Percentiles rank a stretch among this genome's conserved stretches.
These are phyloP conservation scores for Trichoderma gracile DNA, from an alignment of 2,329 filamentous ascomycete species.

Conservation along the genomic window DNA sequence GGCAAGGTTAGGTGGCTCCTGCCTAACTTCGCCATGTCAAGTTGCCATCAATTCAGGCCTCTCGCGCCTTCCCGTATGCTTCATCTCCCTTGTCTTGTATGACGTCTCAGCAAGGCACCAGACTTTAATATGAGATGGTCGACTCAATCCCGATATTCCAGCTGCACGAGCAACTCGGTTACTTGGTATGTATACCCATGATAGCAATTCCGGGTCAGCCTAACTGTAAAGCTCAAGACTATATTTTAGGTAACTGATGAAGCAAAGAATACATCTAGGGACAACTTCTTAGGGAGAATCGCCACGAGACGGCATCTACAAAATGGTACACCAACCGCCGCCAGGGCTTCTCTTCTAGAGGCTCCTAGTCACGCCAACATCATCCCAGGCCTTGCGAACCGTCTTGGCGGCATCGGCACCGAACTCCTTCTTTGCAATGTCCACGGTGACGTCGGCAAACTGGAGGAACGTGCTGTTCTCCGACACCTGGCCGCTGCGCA, in stretches of 20 bases:
- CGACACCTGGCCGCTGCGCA: constrained; percentile 47
- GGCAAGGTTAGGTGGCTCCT: too few relatives aligned
- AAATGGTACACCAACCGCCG: constrained; percentile 18
- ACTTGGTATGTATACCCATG: too few relatives aligned
- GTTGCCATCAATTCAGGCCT: too few relatives aligned
- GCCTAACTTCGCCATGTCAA: too few relatives aligned
- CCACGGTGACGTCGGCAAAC: constrained; percentile 52
- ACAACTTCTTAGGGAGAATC: not conserved
- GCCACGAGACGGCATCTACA: not conserved
- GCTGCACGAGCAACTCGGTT: too few relatives aligned
- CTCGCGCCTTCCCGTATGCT: too few relatives aligned
- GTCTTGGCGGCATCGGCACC: constrained; percentile 45
- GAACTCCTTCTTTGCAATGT: constrained; percentile 47
- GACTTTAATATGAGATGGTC: too few relatives aligned
- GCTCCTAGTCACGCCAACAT: constrained; percentile 46
- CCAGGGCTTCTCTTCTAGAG: constrained; percentile 29
- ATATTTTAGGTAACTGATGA: too few relatives aligned
- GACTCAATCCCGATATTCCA: too few relatives aligned
- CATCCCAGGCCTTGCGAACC: constrained; percentile 50
- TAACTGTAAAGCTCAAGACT: not conserved
- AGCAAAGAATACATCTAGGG: not conserved
- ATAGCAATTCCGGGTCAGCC: too few relatives aligned
- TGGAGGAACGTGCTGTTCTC: constrained; percentile 47
- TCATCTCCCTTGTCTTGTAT: too few relatives aligned
- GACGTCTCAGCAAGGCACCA: too few relatives aligned